Evolutionary conservation across 352 stramenopile species (phyloP).

Genomic region (Globisporangium carolinianum): DNA sequence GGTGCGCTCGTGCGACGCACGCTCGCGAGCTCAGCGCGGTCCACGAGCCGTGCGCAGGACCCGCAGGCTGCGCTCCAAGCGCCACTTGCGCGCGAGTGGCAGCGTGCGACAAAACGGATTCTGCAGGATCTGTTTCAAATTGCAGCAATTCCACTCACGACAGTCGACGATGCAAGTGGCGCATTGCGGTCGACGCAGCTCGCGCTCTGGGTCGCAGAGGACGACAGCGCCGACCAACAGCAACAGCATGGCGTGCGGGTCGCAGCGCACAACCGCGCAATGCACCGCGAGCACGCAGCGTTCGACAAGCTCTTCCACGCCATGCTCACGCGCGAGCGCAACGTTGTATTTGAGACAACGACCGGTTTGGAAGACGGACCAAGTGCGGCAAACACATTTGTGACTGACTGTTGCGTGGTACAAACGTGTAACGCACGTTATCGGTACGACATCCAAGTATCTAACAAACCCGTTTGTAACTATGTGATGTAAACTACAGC

Average conservation of each 20-base stretch:
- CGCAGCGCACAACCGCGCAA: constrained; percentile 31
- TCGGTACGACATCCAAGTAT: no score
- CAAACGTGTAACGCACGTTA: no score
- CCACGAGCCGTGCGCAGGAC: constrained; percentile 13
- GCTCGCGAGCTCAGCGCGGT: constrained; percentile 28
- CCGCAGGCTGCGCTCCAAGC: constrained; percentile 27
- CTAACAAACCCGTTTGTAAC: background rate
- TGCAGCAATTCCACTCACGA: constrained; percentile 39
- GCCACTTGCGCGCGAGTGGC: constrained; percentile 60
- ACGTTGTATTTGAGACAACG: constrained; percentile 63
- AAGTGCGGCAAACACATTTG: constrained; percentile 22
- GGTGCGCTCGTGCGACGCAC: constrained; percentile 45
- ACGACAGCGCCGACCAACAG: constrained; percentile 18
- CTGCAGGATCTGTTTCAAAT: constrained; percentile 54
- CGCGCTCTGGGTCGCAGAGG: constrained; percentile 45
- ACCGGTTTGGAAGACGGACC: constrained; percentile 69
- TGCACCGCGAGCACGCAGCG: constrained; percentile 31
- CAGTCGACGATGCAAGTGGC: constrained; percentile 3
- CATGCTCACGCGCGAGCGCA: constrained; percentile 67
- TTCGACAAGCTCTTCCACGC: constrained; percentile 56
- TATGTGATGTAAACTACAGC: constrained; percentile 10
- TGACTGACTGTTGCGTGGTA: no score
- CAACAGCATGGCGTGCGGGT: constrained; percentile 27
- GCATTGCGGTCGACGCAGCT: constrained; percentile 28
- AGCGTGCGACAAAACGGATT: constrained; percentile 52